phyloP scores from a whole-genome alignment of 2,329 filamentous ascomycete genomes.

The Hortaea sp. region DNA sequence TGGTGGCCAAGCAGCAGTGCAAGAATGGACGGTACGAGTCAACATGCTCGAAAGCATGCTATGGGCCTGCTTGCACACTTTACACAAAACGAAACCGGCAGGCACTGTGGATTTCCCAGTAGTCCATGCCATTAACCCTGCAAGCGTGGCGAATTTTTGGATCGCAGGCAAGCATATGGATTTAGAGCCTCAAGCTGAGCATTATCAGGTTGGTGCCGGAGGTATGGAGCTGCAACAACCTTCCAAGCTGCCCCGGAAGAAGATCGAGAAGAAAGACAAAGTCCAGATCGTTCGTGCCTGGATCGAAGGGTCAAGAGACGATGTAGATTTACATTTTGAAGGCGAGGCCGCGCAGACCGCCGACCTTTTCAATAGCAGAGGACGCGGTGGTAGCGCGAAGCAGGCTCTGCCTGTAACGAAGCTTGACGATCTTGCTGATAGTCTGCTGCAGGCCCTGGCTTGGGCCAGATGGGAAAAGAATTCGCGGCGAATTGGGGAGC shows the following conservation, averaged over 20 bases:
- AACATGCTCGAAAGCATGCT: slow-evolving; percentile 77
- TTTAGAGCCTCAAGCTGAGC: not conserved
- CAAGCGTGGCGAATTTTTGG: slow-evolving; percentile 48
- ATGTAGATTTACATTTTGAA: slow-evolving; percentile 18
- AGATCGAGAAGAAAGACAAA: slow-evolving; percentile 48
- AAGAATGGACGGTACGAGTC: slow-evolving; percentile 75
- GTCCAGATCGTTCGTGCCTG: slow-evolving; percentile 52
- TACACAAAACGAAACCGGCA: slow-evolving; percentile 35
- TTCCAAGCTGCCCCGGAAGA: slow-evolving; percentile 14
- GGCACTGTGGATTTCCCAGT: slow-evolving; percentile 13
- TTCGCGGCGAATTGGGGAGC: not conserved
- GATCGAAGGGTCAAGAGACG: slow-evolving; percentile 26
- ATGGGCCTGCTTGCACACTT: slow-evolving; percentile 55
- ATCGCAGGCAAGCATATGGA: slow-evolving; percentile 23
- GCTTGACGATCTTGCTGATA: slow-evolving; percentile 73
- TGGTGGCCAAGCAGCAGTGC: slow-evolving; percentile 52
- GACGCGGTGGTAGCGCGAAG: not conserved
- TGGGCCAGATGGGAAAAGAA: slow-evolving; percentile 69
- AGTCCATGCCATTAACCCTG: slow-evolving; percentile 44
- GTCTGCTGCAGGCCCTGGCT: slow-evolving; percentile 64
- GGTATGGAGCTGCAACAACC: not conserved
- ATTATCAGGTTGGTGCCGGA: not conserved
- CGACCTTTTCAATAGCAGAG: slow-evolving; percentile 20
- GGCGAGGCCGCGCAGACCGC: slow-evolving; percentile 28
- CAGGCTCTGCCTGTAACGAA: slow-evolving; percentile 37